A percentile compares a stretch with the other conserved stretches of the same genome.
These are phyloP conservation scores for Trametes cubensis DNA, from an alignment of 768 basidiomycete genomes.

Conservation along the genomic window DNA sequence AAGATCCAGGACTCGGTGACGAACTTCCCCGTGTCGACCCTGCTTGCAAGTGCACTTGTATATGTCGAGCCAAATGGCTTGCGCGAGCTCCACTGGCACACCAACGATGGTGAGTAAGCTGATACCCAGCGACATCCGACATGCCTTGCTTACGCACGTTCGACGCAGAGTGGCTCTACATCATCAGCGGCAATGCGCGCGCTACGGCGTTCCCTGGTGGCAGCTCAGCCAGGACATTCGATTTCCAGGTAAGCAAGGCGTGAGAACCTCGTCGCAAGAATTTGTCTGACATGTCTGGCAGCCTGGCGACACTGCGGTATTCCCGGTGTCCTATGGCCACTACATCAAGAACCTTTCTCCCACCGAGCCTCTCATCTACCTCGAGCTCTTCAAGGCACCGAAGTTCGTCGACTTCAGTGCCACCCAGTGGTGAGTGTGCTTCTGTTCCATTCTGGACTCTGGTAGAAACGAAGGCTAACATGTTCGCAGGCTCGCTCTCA, in stretches of 20 bases:
- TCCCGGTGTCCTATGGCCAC: slow-evolving; percentile 30
- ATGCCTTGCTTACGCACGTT: neutral
- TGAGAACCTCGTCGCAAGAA: no score
- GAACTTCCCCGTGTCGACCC: slow-evolving; percentile 30
- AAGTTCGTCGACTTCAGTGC: slow-evolving; percentile 32
- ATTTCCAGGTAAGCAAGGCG: slow-evolving; percentile 27
- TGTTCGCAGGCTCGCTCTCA: slow-evolving; percentile 27
- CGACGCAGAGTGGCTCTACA: slow-evolving; percentile 32
- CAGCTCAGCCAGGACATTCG: slow-evolving; percentile 29
- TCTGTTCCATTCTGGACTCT: neutral
- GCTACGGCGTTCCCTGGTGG: slow-evolving; percentile 32
- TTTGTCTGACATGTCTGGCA: neutral
- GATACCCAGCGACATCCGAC: neutral
- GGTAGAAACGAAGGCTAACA: neutral
- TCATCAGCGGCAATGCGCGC: slow-evolving; percentile 29
- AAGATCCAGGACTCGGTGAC: slow-evolving; percentile 33
- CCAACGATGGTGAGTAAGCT: slow-evolving; percentile 25
- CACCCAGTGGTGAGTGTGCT: slow-evolving; percentile 24
- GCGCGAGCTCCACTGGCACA: slow-evolving; percentile 33
- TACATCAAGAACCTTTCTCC: slow-evolving; percentile 33
- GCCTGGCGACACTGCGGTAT: slow-evolving; percentile 31
- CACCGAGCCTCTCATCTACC: slow-evolving; percentile 32
- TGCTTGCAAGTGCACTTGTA: slow-evolving; percentile 29
- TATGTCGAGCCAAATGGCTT: slow-evolving; percentile 33
- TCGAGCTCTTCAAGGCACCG: slow-evolving; percentile 33